Conservation (phyloP, 1,284 basidiomycete species). For the Microbotryum lychnidis-dioicae region DNA sequence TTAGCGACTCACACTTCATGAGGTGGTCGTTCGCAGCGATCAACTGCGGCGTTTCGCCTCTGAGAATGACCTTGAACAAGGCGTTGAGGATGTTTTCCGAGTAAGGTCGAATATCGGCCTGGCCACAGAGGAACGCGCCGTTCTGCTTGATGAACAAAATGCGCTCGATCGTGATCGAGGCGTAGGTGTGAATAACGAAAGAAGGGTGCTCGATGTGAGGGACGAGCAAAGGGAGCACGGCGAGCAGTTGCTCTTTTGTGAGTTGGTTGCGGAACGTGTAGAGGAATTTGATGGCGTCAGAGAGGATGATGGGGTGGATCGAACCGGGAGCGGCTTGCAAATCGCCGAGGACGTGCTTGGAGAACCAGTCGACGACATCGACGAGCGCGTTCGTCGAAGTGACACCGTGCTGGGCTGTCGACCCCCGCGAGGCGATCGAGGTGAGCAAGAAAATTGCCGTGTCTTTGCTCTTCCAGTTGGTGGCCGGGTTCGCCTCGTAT, state of each 20-base stretch:
- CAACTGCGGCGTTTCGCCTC: constrained; percentile 78
- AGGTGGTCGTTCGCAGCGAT: constrained; percentile 96
- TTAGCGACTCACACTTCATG: constrained; percentile 72
- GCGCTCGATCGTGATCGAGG: constrained; percentile 44
- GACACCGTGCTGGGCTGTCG: constrained; percentile 72
- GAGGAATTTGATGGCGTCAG: constrained; percentile 89
- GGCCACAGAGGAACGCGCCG: constrained; percentile 63
- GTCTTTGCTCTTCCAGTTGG: constrained; percentile 90
- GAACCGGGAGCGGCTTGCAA: constrained; percentile 60
- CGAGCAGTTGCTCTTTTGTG: constrained; percentile 86
- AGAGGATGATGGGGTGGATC: constrained; percentile 83
- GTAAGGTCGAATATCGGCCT: constrained; percentile 75
- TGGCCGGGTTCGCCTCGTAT: constrained; percentile 52
- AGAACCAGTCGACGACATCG: constrained; percentile 92
- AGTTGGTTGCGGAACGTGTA: constrained; percentile 96
- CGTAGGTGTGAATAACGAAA: constrained; percentile 44
- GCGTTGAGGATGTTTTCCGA: constrained; percentile 68
- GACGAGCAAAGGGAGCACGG: constrained; percentile 81
- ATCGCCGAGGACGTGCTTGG: constrained; percentile 80
- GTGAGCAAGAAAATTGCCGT: constrained; percentile 91
- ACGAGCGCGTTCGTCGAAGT: constrained; percentile 87
- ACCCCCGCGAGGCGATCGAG: constrained; percentile 78
- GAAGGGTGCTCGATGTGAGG: constrained; percentile 55
- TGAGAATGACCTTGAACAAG: constrained; percentile 72
- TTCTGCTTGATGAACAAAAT: constrained; percentile 72